Conservation (phyloP, 768 basidiomycete genomes). For the Mycena venus region DNA sequence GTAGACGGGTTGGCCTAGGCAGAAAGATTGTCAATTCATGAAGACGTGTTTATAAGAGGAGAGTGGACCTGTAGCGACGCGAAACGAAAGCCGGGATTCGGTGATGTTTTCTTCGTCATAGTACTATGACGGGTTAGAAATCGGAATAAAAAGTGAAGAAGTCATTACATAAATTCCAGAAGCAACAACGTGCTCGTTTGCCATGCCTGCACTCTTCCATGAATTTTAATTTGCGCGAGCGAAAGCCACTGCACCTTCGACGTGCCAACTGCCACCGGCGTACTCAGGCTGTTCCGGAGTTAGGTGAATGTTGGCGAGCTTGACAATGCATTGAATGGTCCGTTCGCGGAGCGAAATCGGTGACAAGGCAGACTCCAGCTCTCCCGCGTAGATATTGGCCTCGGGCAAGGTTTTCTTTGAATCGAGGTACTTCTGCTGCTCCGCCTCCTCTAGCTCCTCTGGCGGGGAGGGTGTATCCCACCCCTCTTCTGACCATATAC, state of each 20-base stretch:
- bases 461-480: slow-evolving; percentile 19
- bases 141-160: background rate
- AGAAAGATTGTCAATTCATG: too few species aligned
- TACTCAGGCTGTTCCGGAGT: slow-evolving; percentile 35
- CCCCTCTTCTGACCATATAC: too few species aligned
- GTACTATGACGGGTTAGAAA: slow-evolving; percentile 20
- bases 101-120: slow-evolving; percentile 38
- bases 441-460: too few species aligned
- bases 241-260: slow-evolving; percentile 28
- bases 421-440: too few species aligned
- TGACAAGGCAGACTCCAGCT: background rate
- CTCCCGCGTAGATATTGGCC: slow-evolving; percentile 13
- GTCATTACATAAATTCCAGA: slow-evolving; percentile 33
- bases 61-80: too few species aligned
- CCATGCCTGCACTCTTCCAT: slow-evolving; percentile 31
- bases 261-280: slow-evolving; percentile 39
- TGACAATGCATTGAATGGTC: slow-evolving; percentile 37
- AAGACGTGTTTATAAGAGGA: too few species aligned
- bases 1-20: too few species aligned
- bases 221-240: background rate
- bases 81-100: slow-evolving; percentile 25
- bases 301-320: slow-evolving; percentile 37
- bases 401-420: slow-evolving; percentile 1
- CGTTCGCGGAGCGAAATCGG: slow-evolving; percentile 25
- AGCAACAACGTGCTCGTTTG: slow-evolving; percentile 35